phyloP scores from a whole-genome alignment of 176 grass and related monocot species.

The Aegilops speltoides region DNA sequence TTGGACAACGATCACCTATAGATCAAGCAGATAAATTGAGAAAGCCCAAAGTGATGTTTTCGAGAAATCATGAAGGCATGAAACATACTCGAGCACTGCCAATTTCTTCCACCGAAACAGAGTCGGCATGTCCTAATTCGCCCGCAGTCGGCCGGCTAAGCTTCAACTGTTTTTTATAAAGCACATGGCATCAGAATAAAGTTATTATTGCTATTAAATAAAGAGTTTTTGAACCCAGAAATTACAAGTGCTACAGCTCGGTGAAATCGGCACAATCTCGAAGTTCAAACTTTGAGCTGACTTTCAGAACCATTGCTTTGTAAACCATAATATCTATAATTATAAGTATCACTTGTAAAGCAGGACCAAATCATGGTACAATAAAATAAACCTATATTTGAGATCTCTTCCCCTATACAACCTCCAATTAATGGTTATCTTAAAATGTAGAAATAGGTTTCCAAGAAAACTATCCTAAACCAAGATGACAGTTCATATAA shows the following conservation, averaged over 20 bases:
- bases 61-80: background rate
- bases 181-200: background rate
- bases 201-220: background rate
- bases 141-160: conserved; percentile 74
- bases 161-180: conserved; percentile 69
- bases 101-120: conserved; percentile 87
- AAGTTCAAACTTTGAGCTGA: conserved; percentile 94
- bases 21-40: background rate
- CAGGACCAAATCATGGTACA: background rate
- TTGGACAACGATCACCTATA: conserved; percentile 85
- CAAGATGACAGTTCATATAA: conserved; percentile 5
- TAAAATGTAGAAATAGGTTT: background rate
- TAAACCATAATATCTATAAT: conserved; percentile 29
- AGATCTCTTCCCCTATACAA: background rate
- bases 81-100: conserved; percentile 68
- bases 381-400: background rate
- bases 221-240: conserved; percentile 22
- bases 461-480: background rate
- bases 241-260: conserved; percentile 75
- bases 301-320: conserved; percentile 93
- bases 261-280: conserved; percentile 95
- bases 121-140: conserved; percentile 87
- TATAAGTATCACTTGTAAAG: conserved; percentile 1
- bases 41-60: background rate
- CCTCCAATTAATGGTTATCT: background rate